Base-by-base conservation (phyloP, 371 early-diverging fungal species). In the Apophysomyces elegans region DNA sequence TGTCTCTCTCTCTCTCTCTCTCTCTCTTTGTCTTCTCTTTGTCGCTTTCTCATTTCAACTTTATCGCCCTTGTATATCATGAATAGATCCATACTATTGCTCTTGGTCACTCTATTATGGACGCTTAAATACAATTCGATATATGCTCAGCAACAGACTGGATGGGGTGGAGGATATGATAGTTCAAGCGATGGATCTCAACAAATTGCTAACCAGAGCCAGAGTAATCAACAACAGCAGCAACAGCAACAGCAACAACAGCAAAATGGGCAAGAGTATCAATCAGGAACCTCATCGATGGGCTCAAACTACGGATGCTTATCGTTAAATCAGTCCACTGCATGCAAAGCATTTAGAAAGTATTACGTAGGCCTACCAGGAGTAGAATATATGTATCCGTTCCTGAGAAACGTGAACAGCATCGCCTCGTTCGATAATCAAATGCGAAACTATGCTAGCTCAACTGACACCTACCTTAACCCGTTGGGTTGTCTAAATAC, bases 281-380 rank as follows among this genome's bases (percentile, higher is more conserved):
- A 50, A 18, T 16, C 21, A 7, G 16, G n/a, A 5, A n/a, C n/a
- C 4, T 9, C 21, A 21, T 8, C 54, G 21, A 9, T 9, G 1
- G 54, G 21, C 9, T 8, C 54, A 16, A 9, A n/a, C 21, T 50
- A 21, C 5, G 43, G 57, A 9, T 83, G 83, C 54, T 41, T 83
- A 12, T 74, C 75, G 37, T 65, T 83, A 36, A 38, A 46, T 16
- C 62, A 65, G 26, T 83, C 83, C 65, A 71, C 44, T n/a, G 74
- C 80, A 35, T 83, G 83, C 54, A 69, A 72, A 44, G 78, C 83
- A 16, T 83, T 68, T 44, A 64, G 68, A 16, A 61, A 68, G 9
- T 83, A 74, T 62, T 83, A 78, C 59, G 65, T 83, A 54, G 74
- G 78, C 56, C 21, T 77, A n/a, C 41, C 56, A 7, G 68, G 65